Conservation (phyloP, 371 early-diverging fungal genomes). For the Rhizomucor miehei region DNA sequence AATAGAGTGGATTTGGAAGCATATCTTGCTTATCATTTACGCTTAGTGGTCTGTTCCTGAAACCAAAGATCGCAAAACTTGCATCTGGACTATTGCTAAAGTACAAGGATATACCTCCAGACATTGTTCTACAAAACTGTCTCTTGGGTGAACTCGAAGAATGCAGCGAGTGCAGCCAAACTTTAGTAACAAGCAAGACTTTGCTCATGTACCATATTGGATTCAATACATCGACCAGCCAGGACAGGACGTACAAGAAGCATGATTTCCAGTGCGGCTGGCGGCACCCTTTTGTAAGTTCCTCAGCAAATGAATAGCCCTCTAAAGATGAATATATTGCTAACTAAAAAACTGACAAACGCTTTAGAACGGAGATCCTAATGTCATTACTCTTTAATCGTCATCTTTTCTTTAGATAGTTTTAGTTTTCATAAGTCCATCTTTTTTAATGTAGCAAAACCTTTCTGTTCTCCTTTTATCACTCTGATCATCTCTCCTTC, state of each 20-base stretch:
- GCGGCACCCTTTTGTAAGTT: constrained; percentile 67
- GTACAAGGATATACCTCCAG: constrained; percentile 46
- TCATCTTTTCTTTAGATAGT: too few species aligned
- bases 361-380: too few species aligned
- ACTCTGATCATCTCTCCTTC: too few species aligned
- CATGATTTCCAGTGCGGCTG: constrained; percentile 66
- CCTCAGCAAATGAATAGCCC: too few species aligned
- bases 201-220: constrained; percentile 62
- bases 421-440: too few species aligned
- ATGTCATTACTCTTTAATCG: too few species aligned
- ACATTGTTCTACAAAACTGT: constrained; percentile 58
- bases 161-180: constrained; percentile 36
- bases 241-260: constrained; percentile 51
- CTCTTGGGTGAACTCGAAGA: constrained; percentile 48
- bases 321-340: too few species aligned
- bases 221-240: constrained; percentile 60
- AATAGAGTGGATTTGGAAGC: background rate
- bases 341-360: too few species aligned
- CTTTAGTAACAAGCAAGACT: constrained; percentile 53
- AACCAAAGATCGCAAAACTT: constrained; percentile 44
- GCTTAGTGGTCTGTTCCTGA: constrained; percentile 49
- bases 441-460: too few species aligned
- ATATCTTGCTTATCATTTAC: background rate
- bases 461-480: too few species aligned
- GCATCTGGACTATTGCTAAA: constrained; percentile 41